Base-by-base conservation (phyloP, 2,329 filamentous ascomycete genomes). In the Epichloe amarillans region DNA sequence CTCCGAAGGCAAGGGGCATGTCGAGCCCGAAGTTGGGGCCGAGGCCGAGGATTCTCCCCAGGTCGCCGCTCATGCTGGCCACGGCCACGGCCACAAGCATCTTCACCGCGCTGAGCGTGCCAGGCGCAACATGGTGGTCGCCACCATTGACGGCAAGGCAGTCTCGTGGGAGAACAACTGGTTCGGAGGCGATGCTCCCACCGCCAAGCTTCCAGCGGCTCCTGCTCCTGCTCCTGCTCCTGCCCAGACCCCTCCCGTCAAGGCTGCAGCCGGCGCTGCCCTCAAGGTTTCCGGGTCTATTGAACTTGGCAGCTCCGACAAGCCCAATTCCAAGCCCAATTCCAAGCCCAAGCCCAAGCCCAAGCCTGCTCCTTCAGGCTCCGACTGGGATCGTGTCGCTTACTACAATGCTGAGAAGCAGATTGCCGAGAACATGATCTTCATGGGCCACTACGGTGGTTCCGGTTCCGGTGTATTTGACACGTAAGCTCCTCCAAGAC, bases 101-200 rank as follows among this genome's bases (percentile, higher is more conserved):
- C 63, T 75, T 37, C 75, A 81, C 63, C 68, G 43, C 15, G 19
- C 52, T 42, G 46, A 40, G 6, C 45, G 35, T 37, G 30, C 73
- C 56, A 76, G 77, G 66, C 73, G 75, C 30, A 74, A 76, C 50
- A 64, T 64, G 58, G 74, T 84, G 11, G 73, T 68, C 4, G 80
- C 77, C 11, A 77, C 72, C 26, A 82, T 84, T 51, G 60, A 83
- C 54, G 80, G 80, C 52, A 52, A 77, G 45, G 67, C 73, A 4
- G 72, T 75, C 26, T 74, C 75, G 8, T 84, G 80, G 80, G 62
- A 66, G 50, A 84, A 84, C 65, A 66, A 72, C 55, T 82, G 70
- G 50, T 67, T 66, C 52, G 75, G 72, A 42, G 44, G 6, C 26
- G 3, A 30, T 19, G 19, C 51, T 19, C 63, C 65, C n/a, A 52